phyloP scores from a whole-genome alignment of 2,329 filamentous ascomycete species.

The Hirsutella rhossiliensis region DNA sequence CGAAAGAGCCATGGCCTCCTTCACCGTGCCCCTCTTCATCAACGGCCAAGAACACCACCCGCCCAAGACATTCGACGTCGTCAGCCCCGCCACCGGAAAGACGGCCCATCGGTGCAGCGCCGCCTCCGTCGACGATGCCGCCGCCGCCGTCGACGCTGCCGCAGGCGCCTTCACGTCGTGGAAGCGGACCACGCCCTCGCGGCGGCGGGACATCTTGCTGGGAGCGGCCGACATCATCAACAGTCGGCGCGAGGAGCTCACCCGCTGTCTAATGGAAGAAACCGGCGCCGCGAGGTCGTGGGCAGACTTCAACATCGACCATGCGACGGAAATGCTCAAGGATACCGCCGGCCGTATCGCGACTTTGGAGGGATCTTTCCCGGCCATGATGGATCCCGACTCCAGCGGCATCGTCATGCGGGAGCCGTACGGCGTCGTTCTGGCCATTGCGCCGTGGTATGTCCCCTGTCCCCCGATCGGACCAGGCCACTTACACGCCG shows the following conservation, averaged over 20 bases:
- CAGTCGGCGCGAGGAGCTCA: slow-evolving; percentile 46
- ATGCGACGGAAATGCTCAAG: slow-evolving; percentile 24
- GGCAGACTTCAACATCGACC: slow-evolving; percentile 25
- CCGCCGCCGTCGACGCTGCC: slow-evolving; percentile 40
- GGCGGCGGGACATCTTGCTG: slow-evolving; percentile 58
- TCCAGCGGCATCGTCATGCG: slow-evolving; percentile 50
- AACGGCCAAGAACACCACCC: slow-evolving; percentile 31
- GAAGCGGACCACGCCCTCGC: slow-evolving; percentile 46
- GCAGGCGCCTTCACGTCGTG: slow-evolving; percentile 58
- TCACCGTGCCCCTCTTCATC: slow-evolving; percentile 27
- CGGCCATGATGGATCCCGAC: slow-evolving; percentile 16
- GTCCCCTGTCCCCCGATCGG: slow-evolving; percentile 4
- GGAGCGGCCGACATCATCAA: slow-evolving; percentile 55
- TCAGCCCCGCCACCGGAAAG: background rate
- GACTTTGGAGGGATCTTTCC: slow-evolving; percentile 24
- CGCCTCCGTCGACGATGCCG: slow-evolving; percentile 38
- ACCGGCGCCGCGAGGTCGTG: slow-evolving; percentile 27
- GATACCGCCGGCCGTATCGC: slow-evolving; percentile 31
- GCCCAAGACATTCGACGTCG: slow-evolving; percentile 18
- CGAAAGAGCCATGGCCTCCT: slow-evolving; percentile 16
- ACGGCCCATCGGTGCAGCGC: slow-evolving; percentile 3
- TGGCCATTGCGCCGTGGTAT: slow-evolving; percentile 75
- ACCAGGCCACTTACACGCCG: background rate
- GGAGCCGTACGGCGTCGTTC: slow-evolving; percentile 68
- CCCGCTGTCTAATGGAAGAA: slow-evolving; percentile 43